Base-by-base conservation (phyloP, 1,284 basidiomycete genomes). In the Macrocybe sp. region DNA sequence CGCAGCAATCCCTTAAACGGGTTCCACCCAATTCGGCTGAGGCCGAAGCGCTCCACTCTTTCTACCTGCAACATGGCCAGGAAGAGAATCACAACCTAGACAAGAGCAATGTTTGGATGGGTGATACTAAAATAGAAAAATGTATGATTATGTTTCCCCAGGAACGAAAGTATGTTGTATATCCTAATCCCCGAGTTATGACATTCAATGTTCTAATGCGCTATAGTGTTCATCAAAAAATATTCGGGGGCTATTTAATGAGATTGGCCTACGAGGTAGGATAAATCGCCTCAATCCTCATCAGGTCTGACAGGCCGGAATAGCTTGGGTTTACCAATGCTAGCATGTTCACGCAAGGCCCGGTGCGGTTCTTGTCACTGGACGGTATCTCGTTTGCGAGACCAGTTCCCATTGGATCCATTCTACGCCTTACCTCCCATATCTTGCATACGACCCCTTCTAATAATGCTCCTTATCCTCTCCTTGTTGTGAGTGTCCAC, bases 131-230 rank as follows among this genome's bases (percentile, higher is more conserved):
- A 42, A 60, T 83, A 9, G 82, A 85, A 61, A 83, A 81, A 55
- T 79, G 75, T n/a, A 74, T 84, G 72, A 68, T 90, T 45, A 91
- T 91, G 86, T 90, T 90, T 61, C 89, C 89, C 0, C 89, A 91
- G 68, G 87, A 90, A 61, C 75, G 89, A 59, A 92, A 92, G 83
- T 85, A 52, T 61, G 80, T 66, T 2, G 4, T 7, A 33, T 11
- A 16, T 32, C 4, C 22, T 31, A 6, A 12, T n/a, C 16, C 33
- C 31, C 5, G 5, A 11, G 36, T 41, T 4, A 11, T 10, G 16
- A 30, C 28, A 28, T 36, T 38, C 37, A 22, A 22, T 22, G n/a
- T 51, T 31, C 22, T 10, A 38, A 38, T 32, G 38, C 9, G 45
- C 2, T 32, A 9, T 48, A 86, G 84, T 59, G 74, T 91, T 2